These are phyloP conservation scores for Combretum micranthum DNA, from an alignment of 345 rosid genomes.

Conservation along the genomic window DNA sequence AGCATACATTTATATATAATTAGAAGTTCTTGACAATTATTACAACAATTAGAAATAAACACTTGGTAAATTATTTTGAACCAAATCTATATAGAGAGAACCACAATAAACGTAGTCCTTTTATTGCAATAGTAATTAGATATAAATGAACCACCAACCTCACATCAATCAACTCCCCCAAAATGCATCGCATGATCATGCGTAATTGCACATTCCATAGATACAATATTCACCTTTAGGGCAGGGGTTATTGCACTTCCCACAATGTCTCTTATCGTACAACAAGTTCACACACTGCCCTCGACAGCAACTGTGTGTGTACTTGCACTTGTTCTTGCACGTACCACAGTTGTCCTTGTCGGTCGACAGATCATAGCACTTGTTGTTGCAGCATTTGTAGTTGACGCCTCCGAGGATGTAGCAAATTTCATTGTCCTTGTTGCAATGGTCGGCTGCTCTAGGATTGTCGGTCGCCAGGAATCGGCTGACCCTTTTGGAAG, in stretches of 20 bases:
- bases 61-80: too few relatives aligned
- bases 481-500: constrained; percentile 41
- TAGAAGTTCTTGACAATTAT: too few relatives aligned
- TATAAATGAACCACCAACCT: constrained; percentile 6
- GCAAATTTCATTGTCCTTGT: constrained; percentile 40
- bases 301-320: constrained; percentile 55
- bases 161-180: not conserved
- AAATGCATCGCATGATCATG: constrained; percentile 16
- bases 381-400: constrained; percentile 71
- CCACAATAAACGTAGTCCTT: not conserved
- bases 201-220: constrained; percentile 72
- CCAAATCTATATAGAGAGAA: too few relatives aligned
- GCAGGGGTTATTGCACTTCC: constrained; percentile 62
- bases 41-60: too few relatives aligned
- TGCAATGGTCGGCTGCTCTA: constrained; percentile 62
- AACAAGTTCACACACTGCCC: constrained; percentile 53
- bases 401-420: constrained; percentile 14
- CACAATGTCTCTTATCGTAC: constrained; percentile 72
- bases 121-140: constrained; percentile 25
- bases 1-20: too few relatives aligned
- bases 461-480: constrained; percentile 58
- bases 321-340: constrained; percentile 63
- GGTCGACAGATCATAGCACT: constrained; percentile 43
- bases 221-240: constrained; percentile 30
- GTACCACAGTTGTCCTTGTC: constrained; percentile 63